Base-by-base conservation (phyloP, 441 rosid species). In the Oxalis stricta region DNA sequence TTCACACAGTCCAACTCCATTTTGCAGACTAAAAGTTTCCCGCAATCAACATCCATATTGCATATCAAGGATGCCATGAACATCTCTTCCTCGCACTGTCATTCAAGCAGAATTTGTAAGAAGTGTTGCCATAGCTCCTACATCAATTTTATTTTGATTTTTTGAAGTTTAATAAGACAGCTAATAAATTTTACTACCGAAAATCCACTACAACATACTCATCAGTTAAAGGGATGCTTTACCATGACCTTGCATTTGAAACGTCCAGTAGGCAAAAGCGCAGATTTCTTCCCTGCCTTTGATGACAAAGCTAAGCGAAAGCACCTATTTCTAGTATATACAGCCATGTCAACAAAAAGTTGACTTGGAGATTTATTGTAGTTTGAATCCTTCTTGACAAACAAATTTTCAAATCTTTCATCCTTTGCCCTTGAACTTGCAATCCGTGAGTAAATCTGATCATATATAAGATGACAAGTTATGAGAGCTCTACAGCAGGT, bases 1-100 rank as follows among this genome's bases (percentile, higher is more conserved):
- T 77, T 91, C 52, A 71, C 79, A 58, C 93, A 91, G 56, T 83
- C 96, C 53, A 76, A 56, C 63, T 86, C 96, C 82, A 79, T 61
- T 66, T 77, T 83, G 83, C 94, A 91, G 61, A 85, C 77, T 46
- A 91, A 69, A 59, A 78, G 77, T 76, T 77, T 85, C 73, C 78
- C 72, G 44, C 87, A 82, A 47, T 78, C 85, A 53, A 57, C 62
- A 61, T 75, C 82, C 71, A 85, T 64, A 15, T 71, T 80, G 78
- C 98, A 80, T 66, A 85, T 91, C 69, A 91, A 56, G 44, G 98
- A 91, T 36, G 77, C 63, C 95, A 83, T 71, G 75, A 80, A 85
- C 63, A 83, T 64, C 51, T 75, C 86, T 69, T 75, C 71, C 50
- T 85, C 98, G 57, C 60, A 15, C 98, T 91, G 72, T 61, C 56